These are phyloP conservation scores for Pseudoneurospora amorphoporcata DNA, from an alignment of 495 filamentous ascomycete genomes.

Conservation along the genomic window DNA sequence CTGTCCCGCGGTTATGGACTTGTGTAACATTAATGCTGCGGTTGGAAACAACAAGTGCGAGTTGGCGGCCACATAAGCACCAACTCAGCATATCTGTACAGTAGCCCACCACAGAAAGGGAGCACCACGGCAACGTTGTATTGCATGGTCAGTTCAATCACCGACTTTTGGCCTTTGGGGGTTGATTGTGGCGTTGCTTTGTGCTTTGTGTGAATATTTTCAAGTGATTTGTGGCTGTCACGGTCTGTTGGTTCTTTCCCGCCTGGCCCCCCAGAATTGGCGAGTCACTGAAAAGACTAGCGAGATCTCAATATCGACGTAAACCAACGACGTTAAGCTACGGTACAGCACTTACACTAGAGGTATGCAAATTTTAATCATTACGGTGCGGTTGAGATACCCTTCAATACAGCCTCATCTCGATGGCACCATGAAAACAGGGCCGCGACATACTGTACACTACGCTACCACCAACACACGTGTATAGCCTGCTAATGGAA, in stretches of 20 bases:
- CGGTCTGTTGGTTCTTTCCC: neutral
- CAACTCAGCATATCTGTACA: neutral
- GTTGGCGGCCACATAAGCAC: neutral
- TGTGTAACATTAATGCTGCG: neutral
- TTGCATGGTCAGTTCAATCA: neutral
- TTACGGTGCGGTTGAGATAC: neutral
- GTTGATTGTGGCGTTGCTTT: neutral
- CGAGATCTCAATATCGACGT: neutral
- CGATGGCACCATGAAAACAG: neutral
- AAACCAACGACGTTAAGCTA: neutral
- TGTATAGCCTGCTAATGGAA: neutral
- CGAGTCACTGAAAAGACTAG: neutral
- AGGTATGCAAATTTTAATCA: neutral
- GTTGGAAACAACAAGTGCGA: neutral
- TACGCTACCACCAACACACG: neutral
- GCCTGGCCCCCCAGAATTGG: too few relatives aligned
- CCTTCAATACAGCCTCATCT: neutral
- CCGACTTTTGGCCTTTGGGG: neutral
- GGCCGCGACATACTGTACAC: neutral
- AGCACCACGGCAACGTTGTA: neutral
- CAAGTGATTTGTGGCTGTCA: neutral
- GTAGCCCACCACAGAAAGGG: neutral
- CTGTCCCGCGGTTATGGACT: neutral
- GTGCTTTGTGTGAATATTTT: neutral
- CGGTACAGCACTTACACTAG: neutral